Evolutionary conservation across 2,329 filamentous ascomycete species (phyloP).

Genomic region (Dendryphion nanum): DNA sequence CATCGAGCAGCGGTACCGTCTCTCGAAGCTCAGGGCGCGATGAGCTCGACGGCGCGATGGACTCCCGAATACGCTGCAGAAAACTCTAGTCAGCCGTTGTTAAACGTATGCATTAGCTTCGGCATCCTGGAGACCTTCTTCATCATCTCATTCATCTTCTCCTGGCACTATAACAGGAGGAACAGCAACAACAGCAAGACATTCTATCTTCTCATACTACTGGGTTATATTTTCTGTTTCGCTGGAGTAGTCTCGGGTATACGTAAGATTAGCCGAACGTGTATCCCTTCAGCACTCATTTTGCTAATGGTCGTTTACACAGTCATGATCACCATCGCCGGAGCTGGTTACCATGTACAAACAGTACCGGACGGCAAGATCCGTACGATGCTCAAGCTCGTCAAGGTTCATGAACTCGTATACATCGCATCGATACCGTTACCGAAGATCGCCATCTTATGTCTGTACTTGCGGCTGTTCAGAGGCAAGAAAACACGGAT

Average conservation of each 20-base stretch:
- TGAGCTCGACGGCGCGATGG: conserved; percentile 2
- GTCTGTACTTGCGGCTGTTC: conserved; percentile 19
- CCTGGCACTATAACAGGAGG: conserved; percentile 16
- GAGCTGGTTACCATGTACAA: conserved; percentile 15
- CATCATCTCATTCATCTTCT: conserved; percentile 16
- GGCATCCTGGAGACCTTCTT: conserved; percentile 19
- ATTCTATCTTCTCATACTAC: conserved; percentile 10
- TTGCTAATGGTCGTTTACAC: conserved; percentile 3
- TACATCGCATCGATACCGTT: conserved; percentile 16
- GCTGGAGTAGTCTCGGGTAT: conserved; percentile 15
- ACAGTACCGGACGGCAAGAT: conserved; percentile 8
- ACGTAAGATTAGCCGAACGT: conserved; percentile 9
- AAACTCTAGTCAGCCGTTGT: conserved; percentile 10
- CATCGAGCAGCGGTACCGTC: too few species aligned
- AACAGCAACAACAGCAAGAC: conserved; percentile 11
- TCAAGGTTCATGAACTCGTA: conserved; percentile 11
- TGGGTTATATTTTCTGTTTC: conserved; percentile 17
- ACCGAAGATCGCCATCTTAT: conserved; percentile 19
- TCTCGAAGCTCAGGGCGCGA: too few species aligned
- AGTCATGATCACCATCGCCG: conserved; percentile 18
- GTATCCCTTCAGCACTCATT: not conserved
- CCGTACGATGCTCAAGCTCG: conserved; percentile 11
- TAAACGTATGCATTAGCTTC: conserved; percentile 19
- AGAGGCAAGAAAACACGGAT: conserved; percentile 5
- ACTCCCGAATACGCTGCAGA: not conserved